These are phyloP conservation scores for Parmales sp. DNA, from an alignment of 108 stramenopile genomes.

Conservation along the genomic window DNA sequence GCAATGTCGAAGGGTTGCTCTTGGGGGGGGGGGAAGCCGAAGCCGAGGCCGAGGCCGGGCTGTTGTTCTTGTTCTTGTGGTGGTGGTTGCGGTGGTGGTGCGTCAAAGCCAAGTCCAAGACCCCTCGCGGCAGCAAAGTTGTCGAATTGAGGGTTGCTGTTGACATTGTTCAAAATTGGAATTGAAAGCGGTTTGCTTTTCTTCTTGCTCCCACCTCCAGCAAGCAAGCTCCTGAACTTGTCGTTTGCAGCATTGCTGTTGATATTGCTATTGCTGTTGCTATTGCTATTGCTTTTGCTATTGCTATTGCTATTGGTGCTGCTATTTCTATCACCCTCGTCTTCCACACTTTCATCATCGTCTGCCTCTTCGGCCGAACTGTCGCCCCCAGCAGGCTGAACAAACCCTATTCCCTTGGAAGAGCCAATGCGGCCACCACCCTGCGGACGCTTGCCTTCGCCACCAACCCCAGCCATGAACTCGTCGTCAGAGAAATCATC, in stretches of 20 bases:
- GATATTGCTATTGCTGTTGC: background rate
- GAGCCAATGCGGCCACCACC: no score
- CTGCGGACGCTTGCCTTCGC: background rate
- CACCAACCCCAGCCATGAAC: background rate
- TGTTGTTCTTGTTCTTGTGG: no score
- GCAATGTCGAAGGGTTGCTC: slow-evolving; percentile 13
- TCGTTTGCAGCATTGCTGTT: slow-evolving; percentile 35
- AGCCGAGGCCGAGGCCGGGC: background rate
- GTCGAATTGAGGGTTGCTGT: background rate
- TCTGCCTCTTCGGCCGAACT: background rate
- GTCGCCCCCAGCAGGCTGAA: no score
- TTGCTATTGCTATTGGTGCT: slow-evolving; percentile 23
- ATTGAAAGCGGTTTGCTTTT: no score
- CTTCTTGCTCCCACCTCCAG: slow-evolving; percentile 16
- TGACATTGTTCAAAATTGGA: no score
- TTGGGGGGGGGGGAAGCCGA: background rate
- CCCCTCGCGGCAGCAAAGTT: background rate
- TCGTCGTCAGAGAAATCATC: background rate
- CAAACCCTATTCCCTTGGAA: no score
- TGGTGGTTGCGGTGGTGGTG: background rate
- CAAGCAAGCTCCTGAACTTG: slow-evolving; percentile 16
- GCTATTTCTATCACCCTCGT: background rate
- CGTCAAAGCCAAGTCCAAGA: slow-evolving; percentile 11
- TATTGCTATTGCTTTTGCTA: slow-evolving; percentile 7
- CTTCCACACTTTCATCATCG: background rate